Evolutionary conservation across 768 basidiomycete genomes (phyloP).

Genomic region (Lactifluus subvellereus): DNA sequence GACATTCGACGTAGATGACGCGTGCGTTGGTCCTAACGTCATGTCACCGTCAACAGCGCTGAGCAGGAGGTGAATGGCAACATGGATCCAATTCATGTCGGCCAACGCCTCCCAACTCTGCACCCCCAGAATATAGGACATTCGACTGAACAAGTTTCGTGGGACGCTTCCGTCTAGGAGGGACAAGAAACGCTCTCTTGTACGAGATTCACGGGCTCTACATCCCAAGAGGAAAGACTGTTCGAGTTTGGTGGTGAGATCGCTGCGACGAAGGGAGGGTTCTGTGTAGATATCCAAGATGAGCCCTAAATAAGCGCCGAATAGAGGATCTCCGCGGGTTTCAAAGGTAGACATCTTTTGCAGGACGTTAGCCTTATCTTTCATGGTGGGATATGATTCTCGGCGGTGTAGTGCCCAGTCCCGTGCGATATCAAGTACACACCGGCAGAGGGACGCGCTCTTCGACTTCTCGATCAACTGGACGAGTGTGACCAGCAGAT

Average conservation of each 20-base stretch:
- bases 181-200: slow-evolving; percentile 85
- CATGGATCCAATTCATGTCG: slow-evolving; percentile 90
- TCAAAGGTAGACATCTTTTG: slow-evolving; percentile 87
- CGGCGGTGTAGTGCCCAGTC: slow-evolving; percentile 87
- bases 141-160: slow-evolving; percentile 68
- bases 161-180: slow-evolving; percentile 86
- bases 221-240: slow-evolving; percentile 91
- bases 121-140: slow-evolving; percentile 86
- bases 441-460: slow-evolving; percentile 69
- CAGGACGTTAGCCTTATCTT: slow-evolving; percentile 88
- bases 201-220: slow-evolving; percentile 67
- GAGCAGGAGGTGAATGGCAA: slow-evolving; percentile 84
- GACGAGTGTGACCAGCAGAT: slow-evolving; percentile 69
- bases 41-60: slow-evolving; percentile 54
- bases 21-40: slow-evolving; percentile 39
- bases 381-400: slow-evolving; percentile 85
- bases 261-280: slow-evolving; percentile 77
- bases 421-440: slow-evolving; percentile 77
- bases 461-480: slow-evolving; percentile 88
- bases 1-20: slow-evolving; percentile 33
- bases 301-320: slow-evolving; percentile 78
- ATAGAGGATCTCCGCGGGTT: slow-evolving; percentile 68
- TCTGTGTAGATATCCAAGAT: slow-evolving; percentile 95
- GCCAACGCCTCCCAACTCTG: slow-evolving; percentile 93
- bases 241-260: slow-evolving; percentile 89